phyloP scores from a whole-genome alignment of 768 basidiomycete genomes.

The Lactifluus subvellereus region DNA sequence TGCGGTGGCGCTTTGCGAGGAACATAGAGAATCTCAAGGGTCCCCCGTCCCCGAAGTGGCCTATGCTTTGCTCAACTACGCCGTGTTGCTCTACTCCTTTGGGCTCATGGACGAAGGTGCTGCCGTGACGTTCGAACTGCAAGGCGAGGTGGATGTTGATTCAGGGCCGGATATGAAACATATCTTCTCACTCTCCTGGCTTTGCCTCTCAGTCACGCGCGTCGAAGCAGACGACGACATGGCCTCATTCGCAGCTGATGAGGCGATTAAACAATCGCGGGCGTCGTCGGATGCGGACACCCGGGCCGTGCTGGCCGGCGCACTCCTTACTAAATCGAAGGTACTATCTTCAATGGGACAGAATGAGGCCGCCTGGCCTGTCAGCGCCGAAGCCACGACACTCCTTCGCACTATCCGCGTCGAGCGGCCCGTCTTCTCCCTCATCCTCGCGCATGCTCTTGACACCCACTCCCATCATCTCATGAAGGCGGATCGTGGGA shows the following conservation, averaged over 20 bases:
- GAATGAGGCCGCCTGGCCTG: neutral
- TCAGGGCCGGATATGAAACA: neutral
- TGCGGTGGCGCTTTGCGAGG: constrained; percentile 1
- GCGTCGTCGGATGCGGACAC: neutral
- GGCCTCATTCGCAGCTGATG: neutral
- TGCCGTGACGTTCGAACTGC: constrained; percentile 7
- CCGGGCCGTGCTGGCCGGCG: neutral
- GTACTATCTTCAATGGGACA: constrained; percentile 8
- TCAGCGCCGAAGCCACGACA: constrained; percentile 1
- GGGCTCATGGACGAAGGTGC: constrained; percentile 1
- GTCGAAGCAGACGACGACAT: neutral
- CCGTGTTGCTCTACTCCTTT: neutral
- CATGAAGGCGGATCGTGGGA: constrained; percentile 4
- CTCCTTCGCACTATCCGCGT: neutral
- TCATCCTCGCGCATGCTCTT: constrained; percentile 13
- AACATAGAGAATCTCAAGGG: neutral
- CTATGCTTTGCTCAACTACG: constrained; percentile 6
- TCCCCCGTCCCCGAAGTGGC: neutral
- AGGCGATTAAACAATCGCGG: constrained; percentile 2
- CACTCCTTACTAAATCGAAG: constrained; percentile 13
- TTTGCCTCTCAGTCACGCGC: neutral
- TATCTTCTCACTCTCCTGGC: constrained; percentile 1
- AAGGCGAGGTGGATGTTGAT: neutral
- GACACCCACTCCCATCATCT: constrained; percentile 3
- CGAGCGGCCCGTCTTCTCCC: neutral